Evolutionary conservation across 2,329 filamentous ascomycete genomes (phyloP), one percentile per base, ranked within the genome.

Genomic region (Bipolaris bicolor): DNA sequence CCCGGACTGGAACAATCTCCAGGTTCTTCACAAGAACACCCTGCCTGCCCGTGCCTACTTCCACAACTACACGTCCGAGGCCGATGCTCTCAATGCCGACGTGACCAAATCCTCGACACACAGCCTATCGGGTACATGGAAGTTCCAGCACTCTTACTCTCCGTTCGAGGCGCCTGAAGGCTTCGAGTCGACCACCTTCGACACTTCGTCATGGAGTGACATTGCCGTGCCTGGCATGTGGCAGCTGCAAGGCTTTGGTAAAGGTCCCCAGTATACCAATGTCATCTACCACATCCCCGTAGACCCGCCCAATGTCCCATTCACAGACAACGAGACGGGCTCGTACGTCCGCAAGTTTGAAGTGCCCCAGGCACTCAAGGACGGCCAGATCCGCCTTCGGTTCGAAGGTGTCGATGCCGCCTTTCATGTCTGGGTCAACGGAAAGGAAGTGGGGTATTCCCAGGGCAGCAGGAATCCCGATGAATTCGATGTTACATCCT

Each of bases 351-450:
- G 82, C 9, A 76, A 72, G 3, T 88, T 90, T 63, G 65, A 75
- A 1, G 77, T 88, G 3, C 86, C 86, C 0, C 53, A 73, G 2
- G 71, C 76, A 7, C 84, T 82, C 78, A 75, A 77, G n/a, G 77
- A 76, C 9, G 69, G 75, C 41, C 86, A 90, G 62, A 74, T 90
- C 16, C 80, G 87, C 15, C 76, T 91, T 20, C 80, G 88, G 10
- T 91, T 90, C 58, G 88, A 91, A 52, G 89, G 89, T 1, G 88
- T 91, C 0, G 88, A 91, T 65, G 88, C 86, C 65, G 86, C 88
- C 0, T 91, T 88, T 65, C 87, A 90, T 70, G 75, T 90, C 10
- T 90, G 84, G 82, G 76, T 91, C 6, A 91, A 91, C 61, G 86
- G 86, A 0, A 69, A 77, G 15, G 76, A 86, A 34, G 78, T 90